Evolutionary conservation across 495 filamentous ascomycete genomes (phyloP).

Genomic region (Penicillium chermesinum): DNA sequence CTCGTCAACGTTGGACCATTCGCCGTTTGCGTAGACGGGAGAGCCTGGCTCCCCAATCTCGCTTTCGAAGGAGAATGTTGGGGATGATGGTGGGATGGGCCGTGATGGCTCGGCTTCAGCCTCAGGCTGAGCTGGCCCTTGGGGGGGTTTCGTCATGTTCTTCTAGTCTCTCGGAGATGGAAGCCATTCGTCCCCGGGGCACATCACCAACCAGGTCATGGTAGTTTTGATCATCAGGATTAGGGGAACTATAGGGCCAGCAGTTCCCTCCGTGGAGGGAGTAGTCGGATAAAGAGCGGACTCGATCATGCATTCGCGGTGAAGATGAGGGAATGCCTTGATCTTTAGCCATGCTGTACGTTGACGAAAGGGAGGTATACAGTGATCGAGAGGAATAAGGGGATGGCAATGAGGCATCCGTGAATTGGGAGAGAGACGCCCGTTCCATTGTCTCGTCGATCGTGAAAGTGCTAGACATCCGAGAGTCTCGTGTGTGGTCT

Average conservation of each 20-base stretch:
- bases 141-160: conserved; percentile 7
- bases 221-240: conserved; percentile 7
- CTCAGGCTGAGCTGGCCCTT: conserved; percentile 1
- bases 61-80: conserved; percentile 19
- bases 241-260: conserved; percentile 10
- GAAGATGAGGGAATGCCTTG: conserved; percentile 20
- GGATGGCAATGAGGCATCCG: conserved; percentile 26
- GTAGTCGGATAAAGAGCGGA: conserved; percentile 23
- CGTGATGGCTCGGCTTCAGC: conserved; percentile 6
- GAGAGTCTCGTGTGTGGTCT: conserved; percentile 25
- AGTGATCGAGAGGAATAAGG: conserved; percentile 23
- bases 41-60: conserved; percentile 38
- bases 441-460: conserved; percentile 20
- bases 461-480: conserved; percentile 13
- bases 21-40: conserved; percentile 29
- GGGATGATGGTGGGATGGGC: conserved; percentile 19
- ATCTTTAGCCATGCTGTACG: conserved; percentile 14
- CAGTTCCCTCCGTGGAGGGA: conserved; percentile 14
- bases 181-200: conserved; percentile 21
- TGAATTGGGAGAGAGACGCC: conserved; percentile 23
- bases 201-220: conserved; percentile 16
- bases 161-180: conserved; percentile 26
- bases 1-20: conserved; percentile 23
- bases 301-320: conserved; percentile 17
- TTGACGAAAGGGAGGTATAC: conserved; percentile 9